A percentile compares a stretch with the other conserved stretches of the same genome.
phyloP scores from a whole-genome alignment of 1,284 basidiomycete species.

The Ustilago trichophora region DNA sequence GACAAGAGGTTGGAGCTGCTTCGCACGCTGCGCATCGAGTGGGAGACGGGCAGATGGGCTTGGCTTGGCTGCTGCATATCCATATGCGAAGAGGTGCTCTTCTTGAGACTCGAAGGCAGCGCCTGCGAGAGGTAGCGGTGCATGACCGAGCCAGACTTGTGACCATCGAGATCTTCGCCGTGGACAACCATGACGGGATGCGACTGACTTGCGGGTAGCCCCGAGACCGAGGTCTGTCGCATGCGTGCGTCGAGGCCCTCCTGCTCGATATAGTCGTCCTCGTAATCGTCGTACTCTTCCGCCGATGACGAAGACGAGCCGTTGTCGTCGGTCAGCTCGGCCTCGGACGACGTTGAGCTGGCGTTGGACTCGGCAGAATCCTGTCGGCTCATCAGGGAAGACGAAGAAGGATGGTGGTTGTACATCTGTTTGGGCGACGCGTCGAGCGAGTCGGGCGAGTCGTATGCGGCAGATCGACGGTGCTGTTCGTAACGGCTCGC shows the following conservation, averaged over 20 bases:
- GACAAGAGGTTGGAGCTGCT: slow-evolving; percentile 57
- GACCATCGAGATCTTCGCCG: slow-evolving; percentile 34
- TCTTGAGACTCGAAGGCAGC: slow-evolving; percentile 54
- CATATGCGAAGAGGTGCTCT: slow-evolving; percentile 48
- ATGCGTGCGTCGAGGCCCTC: slow-evolving; percentile 48
- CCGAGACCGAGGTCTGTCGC: slow-evolving; percentile 41
- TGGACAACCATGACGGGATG: slow-evolving; percentile 32
- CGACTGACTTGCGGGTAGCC: slow-evolving; percentile 30
- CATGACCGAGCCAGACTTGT: slow-evolving; percentile 49
- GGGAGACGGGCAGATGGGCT: slow-evolving; percentile 33
- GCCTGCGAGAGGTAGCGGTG: slow-evolving; percentile 57
- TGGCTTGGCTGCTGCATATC: slow-evolving; percentile 51
- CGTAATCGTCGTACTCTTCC: slow-evolving; percentile 62
- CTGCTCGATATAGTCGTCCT: slow-evolving; percentile 57
- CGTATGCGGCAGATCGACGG: slow-evolving; percentile 33
- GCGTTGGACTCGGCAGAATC: slow-evolving; percentile 48
- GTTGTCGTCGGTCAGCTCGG: slow-evolving; percentile 65
- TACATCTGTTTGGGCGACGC: slow-evolving; percentile 33
- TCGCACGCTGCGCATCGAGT: slow-evolving; percentile 52
- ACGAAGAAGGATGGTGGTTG: slow-evolving; percentile 13
- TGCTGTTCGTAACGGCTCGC: slow-evolving; percentile 34
- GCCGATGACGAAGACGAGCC: slow-evolving; percentile 62
- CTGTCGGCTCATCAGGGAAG: slow-evolving; percentile 51
- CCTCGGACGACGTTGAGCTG: slow-evolving; percentile 58
- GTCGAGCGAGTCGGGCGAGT: slow-evolving; percentile 38